A percentile compares a stretch with the other conserved stretches of the same genome.
Conservation (phyloP, 2,329 filamentous ascomycete genomes). For the Fusarium temperatum region DNA sequence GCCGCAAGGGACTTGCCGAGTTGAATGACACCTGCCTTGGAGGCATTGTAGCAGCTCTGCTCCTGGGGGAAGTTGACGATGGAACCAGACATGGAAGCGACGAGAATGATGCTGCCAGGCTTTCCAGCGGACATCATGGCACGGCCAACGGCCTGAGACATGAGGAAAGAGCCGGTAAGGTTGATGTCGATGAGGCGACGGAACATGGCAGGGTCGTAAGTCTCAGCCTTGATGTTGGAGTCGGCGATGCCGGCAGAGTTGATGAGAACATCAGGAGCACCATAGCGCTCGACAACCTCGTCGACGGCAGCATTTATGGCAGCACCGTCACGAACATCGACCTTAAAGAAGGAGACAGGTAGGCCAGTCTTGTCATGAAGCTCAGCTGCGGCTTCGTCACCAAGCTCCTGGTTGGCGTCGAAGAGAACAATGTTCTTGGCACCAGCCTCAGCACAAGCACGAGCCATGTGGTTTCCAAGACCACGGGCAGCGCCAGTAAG, state of each 20-base stretch:
- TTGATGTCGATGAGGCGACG: constrained; percentile 84
- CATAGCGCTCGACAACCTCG: constrained; percentile 71
- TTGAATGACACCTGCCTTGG: constrained; percentile 82
- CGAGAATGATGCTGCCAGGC: constrained; percentile 77
- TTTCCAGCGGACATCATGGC: constrained; percentile 78
- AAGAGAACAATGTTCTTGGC: constrained; percentile 79
- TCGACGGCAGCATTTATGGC: constrained; percentile 76
- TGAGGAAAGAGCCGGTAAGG: constrained; percentile 80
- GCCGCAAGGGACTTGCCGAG: constrained; percentile 82
- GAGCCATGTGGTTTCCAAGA: constrained; percentile 81
- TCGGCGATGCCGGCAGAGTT: constrained; percentile 84
- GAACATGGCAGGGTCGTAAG: constrained; percentile 80
- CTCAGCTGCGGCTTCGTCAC: constrained; percentile 74
- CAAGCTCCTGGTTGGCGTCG: constrained; percentile 79
- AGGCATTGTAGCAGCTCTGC: constrained; percentile 84
- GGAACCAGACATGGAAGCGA: constrained; percentile 83
- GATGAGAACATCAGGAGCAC: constrained; percentile 77
- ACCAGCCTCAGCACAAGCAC: constrained; percentile 79
- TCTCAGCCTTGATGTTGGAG: constrained; percentile 85
- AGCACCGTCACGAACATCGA: constrained; percentile 77
- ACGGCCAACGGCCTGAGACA: constrained; percentile 76
- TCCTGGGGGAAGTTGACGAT: constrained; percentile 89
- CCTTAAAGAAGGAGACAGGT: constrained; percentile 79
- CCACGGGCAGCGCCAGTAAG: constrained; percentile 80
- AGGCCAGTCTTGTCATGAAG: constrained; percentile 77